Evolutionary conservation across 305 asterid genomes (phyloP).

Genomic region (Lippia alba): DNA sequence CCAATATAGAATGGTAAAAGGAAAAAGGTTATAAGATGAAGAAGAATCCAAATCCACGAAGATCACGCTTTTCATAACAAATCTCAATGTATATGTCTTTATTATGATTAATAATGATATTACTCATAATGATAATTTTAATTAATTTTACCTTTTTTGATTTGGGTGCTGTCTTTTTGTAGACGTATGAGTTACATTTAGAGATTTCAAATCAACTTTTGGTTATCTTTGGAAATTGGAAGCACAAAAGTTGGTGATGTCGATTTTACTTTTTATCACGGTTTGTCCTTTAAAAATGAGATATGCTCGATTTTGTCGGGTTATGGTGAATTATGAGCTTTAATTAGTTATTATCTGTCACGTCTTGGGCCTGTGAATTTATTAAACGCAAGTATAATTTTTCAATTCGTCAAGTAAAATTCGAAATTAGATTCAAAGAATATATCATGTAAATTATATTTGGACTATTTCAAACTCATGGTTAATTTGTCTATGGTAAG

Average conservation of each 20-base stretch:
- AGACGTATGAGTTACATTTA: background rate
- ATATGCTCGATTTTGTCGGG: background rate
- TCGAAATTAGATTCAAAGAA: too few relatives aligned
- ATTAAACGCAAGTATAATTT: too few relatives aligned
- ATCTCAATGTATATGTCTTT: background rate
- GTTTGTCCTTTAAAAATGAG: background rate
- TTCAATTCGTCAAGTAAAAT: too few relatives aligned
- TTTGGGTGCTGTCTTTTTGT: background rate
- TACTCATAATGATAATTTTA: too few relatives aligned
- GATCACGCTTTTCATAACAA: conserved; percentile 27
- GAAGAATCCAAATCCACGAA: conserved; percentile 26
- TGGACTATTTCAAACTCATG: too few relatives aligned
- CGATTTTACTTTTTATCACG: background rate
- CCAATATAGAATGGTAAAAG: background rate
- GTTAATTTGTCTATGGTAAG: too few relatives aligned
- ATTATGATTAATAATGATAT: background rate
- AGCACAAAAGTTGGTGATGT: background rate
- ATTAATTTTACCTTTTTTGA: too few relatives aligned
- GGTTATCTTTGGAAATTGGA: background rate
- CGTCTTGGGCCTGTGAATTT: too few relatives aligned
- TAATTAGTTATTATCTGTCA: too few relatives aligned
- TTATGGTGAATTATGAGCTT: background rate
- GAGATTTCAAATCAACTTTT: background rate
- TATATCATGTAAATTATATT: too few relatives aligned
- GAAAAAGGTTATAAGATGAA: conserved; percentile 11